Base-by-base conservation (phyloP, 2,329 filamentous ascomycete species). In the Emergomyces orientalis region DNA sequence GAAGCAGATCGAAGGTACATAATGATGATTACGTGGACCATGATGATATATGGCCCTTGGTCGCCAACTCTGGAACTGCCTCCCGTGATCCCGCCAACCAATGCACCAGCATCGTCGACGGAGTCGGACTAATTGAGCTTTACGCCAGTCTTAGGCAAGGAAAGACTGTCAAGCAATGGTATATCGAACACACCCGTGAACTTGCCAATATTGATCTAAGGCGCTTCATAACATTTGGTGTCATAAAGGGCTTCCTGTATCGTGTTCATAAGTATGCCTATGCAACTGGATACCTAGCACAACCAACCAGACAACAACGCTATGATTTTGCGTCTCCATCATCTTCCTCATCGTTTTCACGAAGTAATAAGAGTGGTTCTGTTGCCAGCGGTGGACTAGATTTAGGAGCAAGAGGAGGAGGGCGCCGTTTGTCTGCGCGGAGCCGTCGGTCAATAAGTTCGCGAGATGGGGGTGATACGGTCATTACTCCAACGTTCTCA, bases 221-320 rank as follows among this genome's bases (percentile, higher is more conserved):
- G 14, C 87, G 94, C 34, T 87, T 99, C 66, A 90, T 97, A 66
- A 95, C 96, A 64, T 99, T 97, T 71, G 94, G 93, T 63, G 84
- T 97, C 64, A 96, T 97, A 74, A 97, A 97, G 77, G 92, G 93
- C 19, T 89, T 95, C 68, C 78, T 99, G 30, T 97, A 97, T 75
- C 86, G 94, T 41, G 88, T 97, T 49, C 91, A 97, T 77, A 95
- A 94, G 74, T 95, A 95, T 72, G 89, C 91, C 34, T 84, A 95
- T 67, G 72, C 76, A 54, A 75, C 77, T 6, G 70, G 73, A 1
- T 68, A 75, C 45, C 70, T 73, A 1, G 69, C 71, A 61, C 66
- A 59, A 65, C 63, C 56, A 65, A 62, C 49, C 55, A 59, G 52
- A 45, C 63, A 39, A 22, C 25, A 43, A 17, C n/a, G 39, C 7